Conservation (phyloP, 1,139 yeast species). For the Yamadazyma triangularis region DNA sequence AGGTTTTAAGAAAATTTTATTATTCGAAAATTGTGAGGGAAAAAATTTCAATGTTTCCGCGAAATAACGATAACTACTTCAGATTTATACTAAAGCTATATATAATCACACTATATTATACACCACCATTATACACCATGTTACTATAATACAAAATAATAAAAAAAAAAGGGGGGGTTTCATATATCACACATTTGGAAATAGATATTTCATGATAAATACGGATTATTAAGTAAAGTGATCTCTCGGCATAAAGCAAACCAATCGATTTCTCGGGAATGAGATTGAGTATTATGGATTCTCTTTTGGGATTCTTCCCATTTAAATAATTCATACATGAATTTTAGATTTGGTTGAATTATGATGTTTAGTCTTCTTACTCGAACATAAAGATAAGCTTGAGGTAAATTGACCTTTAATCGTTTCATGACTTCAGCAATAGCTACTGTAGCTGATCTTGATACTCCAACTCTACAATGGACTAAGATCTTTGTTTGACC, state of each 20-base stretch:
- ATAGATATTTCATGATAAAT: conserved; percentile 24
- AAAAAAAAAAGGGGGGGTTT: no score
- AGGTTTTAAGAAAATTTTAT: no score
- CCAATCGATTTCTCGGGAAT: conserved; percentile 79
- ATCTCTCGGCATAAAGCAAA: conserved; percentile 84
- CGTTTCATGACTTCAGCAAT: conserved; percentile 47
- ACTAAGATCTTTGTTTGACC: conserved; percentile 36
- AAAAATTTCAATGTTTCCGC: no score
- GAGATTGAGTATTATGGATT: conserved; percentile 13
- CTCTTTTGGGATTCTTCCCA: conserved; percentile 39
- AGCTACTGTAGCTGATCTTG: conserved; percentile 46
- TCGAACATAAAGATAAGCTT: conserved; percentile 43
- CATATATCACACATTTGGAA: no score
- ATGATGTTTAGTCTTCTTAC: conserved; percentile 45
- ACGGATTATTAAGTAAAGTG: conserved; percentile 66
- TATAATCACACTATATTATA: no score
- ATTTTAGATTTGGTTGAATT: conserved; percentile 45
- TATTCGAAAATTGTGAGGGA: no score
- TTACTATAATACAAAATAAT: no score
- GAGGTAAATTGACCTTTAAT: conserved; percentile 30
- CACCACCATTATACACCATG: no score
- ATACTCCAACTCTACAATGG: conserved; percentile 50
- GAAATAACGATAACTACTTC: no score
- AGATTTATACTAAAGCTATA: no score
- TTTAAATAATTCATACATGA: conserved; percentile 46